These are phyloP conservation scores for Heterobasidion parviporum DNA, from an alignment of 1,284 basidiomycete species.

Conservation along the genomic window DNA sequence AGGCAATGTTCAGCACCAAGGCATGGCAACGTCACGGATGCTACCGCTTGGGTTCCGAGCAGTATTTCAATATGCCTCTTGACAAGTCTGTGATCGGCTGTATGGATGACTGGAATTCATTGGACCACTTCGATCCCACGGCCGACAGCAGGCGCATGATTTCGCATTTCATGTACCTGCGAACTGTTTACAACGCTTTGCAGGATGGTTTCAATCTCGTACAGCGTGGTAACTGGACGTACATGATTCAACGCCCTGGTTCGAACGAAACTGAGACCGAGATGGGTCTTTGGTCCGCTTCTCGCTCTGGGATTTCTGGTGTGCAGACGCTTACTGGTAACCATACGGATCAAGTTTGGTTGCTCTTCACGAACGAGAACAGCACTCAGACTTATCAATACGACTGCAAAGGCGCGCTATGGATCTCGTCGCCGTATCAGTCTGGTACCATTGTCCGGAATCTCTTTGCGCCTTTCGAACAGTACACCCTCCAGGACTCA, in stretches of 20 bases:
- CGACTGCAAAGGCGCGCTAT: constrained; percentile 47
- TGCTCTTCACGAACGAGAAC: constrained; percentile 84
- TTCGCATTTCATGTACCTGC: constrained; percentile 65
- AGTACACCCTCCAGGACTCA: constrained; percentile 59
- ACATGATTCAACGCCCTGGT: constrained; percentile 68
- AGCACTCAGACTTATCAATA: constrained; percentile 52
- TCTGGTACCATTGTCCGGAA: constrained; percentile 60
- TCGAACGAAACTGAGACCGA: constrained; percentile 76
- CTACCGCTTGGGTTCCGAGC: constrained; percentile 79
- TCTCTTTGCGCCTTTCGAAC: constrained; percentile 78
- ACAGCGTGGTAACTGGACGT: constrained; percentile 78
- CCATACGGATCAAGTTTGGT: constrained; percentile 64
- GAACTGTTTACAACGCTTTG: constrained; percentile 59
- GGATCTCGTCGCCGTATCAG: constrained; percentile 73
- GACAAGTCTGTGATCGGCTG: constrained; percentile 75
- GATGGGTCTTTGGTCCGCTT: constrained; percentile 80
- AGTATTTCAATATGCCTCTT: constrained; percentile 87
- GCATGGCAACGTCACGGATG: constrained; percentile 93
- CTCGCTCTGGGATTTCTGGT: constrained; percentile 50
- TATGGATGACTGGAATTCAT: constrained; percentile 79
- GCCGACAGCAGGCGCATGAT: constrained; percentile 67
- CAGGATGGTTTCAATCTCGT: constrained; percentile 82
- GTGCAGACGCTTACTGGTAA: constrained; percentile 51
- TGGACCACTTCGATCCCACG: constrained; percentile 91
- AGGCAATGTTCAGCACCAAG: constrained; percentile 76